Conservation (phyloP, 768 basidiomycete genomes). For the Dioszegia aurantiaca region DNA sequence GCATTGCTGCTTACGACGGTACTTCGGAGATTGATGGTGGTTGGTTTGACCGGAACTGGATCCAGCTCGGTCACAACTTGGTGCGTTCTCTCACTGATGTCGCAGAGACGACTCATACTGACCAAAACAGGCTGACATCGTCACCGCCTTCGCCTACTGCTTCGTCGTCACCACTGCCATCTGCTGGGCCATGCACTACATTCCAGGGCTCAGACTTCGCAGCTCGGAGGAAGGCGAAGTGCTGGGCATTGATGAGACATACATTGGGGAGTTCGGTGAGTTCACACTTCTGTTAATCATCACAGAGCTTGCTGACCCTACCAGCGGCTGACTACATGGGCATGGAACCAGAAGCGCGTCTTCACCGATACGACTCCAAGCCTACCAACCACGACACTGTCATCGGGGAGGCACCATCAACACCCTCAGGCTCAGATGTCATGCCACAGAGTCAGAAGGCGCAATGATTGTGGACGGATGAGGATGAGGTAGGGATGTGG, state of each 20-base stretch:
- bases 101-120: too few relatives aligned
- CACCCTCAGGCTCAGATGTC: conserved; percentile 25
- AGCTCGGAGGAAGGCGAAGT: conserved; percentile 52
- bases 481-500: background rate
- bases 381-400: conserved; percentile 31
- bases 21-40: conserved; percentile 56
- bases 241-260: conserved; percentile 56
- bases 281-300: background rate
- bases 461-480: conserved; percentile 8
- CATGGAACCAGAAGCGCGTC: conserved; percentile 60
- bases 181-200: conserved; percentile 52
- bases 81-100: too few relatives aligned
- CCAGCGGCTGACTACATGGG: conserved; percentile 56
- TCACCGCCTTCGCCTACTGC: conserved; percentile 36
- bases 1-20: conserved; percentile 67
- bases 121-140: conserved; percentile 18
- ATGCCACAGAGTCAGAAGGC: conserved; percentile 16
- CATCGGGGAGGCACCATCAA: conserved; percentile 15
- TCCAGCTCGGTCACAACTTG: conserved; percentile 75
- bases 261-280: conserved; percentile 68
- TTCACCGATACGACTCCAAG: conserved; percentile 45
- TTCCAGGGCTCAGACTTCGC: conserved; percentile 51
- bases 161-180: conserved; percentile 50
- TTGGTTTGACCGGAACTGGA: conserved; percentile 65
- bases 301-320: background rate